phyloP scores from a whole-genome alignment of 225 moss, liverwort and hornwort species.

The Rhytidiadelphus loreus region DNA sequence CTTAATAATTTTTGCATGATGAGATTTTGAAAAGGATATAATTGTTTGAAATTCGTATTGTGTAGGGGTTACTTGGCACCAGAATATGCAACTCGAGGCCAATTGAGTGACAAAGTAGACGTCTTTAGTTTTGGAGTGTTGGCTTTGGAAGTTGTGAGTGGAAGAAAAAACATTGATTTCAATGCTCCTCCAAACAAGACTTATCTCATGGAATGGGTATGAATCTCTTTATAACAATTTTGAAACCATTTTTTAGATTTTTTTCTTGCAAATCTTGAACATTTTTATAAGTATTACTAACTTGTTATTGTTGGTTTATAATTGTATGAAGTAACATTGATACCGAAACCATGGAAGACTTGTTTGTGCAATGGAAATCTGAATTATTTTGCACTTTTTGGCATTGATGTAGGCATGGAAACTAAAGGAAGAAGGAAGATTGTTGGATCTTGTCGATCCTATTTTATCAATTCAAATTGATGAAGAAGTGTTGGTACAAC shows the following conservation, averaged over 20 bases:
- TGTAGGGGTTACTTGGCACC: slow-evolving; percentile 37
- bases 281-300: rapidly evolving
- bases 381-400: too few species aligned
- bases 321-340: not conserved
- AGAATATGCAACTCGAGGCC: slow-evolving; percentile 44
- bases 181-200: slow-evolving; percentile 9
- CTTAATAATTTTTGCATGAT: not conserved
- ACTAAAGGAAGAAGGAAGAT: not conserved
- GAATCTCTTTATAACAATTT: not conserved
- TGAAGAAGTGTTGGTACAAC: not conserved
- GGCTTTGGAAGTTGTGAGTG: slow-evolving; percentile 42
- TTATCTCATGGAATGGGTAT: slow-evolving; percentile 50
- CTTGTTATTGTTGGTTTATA: rapidly evolving
- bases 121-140: slow-evolving; percentile 51
- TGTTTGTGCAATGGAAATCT: not conserved
- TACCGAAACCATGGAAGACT: rapidly evolving
- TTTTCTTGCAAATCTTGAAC: not conserved
- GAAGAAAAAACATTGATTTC: slow-evolving; percentile 29
- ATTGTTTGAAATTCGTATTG: not conserved
- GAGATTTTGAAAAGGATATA: not conserved
- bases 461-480: not conserved
- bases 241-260: not conserved
- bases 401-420: slow-evolving; percentile 10
- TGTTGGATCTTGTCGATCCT: not conserved
- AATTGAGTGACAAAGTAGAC: slow-evolving; percentile 46